Evolutionary conservation across 2,329 filamentous ascomycete species (phyloP).

Genomic region (Monosporascus ibericus): DNA sequence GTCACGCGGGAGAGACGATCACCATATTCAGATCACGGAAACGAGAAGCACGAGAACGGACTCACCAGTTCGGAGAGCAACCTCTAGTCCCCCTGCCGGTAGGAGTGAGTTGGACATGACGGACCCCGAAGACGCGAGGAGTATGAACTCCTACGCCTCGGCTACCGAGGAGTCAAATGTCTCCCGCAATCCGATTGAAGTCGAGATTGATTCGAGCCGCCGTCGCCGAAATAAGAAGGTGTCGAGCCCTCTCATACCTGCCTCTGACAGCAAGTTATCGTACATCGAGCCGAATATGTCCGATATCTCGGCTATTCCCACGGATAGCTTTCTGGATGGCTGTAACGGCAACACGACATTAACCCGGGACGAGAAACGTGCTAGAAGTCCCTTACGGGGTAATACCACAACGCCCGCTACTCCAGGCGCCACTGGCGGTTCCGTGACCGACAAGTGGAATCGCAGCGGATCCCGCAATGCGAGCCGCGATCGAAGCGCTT

Average conservation of each 20-base stretch:
- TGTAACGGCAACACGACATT: conserved; percentile 37
- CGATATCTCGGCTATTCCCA: conserved; percentile 74
- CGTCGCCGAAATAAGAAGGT: conserved; percentile 45
- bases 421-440: conserved; percentile 31
- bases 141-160: conserved; percentile 69
- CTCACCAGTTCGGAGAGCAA: conserved; percentile 39
- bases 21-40: conserved; percentile 83
- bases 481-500: conserved; percentile 33
- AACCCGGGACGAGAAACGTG: conserved; percentile 30
- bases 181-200: conserved; percentile 72
- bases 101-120: conserved; percentile 50
- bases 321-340: conserved; percentile 57
- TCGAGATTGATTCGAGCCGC: conserved; percentile 68
- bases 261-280: conserved; percentile 47
- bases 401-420: conserved; percentile 33
- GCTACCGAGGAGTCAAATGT: conserved; percentile 75
- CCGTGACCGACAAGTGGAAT: conserved; percentile 35
- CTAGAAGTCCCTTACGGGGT: conserved; percentile 35
- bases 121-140: conserved; percentile 56
- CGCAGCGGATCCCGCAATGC: conserved; percentile 36
- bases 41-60: conserved; percentile 67
- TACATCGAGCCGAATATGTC: conserved; percentile 65
- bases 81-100: conserved; percentile 44
- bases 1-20: conserved; percentile 59
- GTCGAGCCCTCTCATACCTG: conserved; percentile 62